phyloP scores from a whole-genome alignment of 345 rosid genomes.

The Diplotaxis tenuifolia region DNA sequence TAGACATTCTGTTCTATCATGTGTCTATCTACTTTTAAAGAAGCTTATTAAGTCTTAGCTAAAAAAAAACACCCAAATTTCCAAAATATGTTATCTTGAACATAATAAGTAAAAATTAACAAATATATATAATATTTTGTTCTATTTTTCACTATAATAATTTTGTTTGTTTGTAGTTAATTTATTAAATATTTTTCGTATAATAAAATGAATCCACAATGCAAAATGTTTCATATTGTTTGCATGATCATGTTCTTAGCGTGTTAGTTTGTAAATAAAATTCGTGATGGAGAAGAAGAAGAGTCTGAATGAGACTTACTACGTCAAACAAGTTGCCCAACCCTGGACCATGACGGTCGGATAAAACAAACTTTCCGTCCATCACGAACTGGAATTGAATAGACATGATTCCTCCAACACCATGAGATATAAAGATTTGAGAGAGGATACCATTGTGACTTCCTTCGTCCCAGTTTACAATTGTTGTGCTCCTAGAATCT shows the following conservation, averaged over 20 bases:
- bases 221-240: not conserved
- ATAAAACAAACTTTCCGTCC: slow-evolving; percentile 27
- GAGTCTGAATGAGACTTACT: slow-evolving; percentile 9
- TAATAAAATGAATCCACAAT: not conserved
- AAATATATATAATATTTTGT: too few species aligned
- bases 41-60: too few species aligned
- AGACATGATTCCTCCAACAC: slow-evolving; percentile 23
- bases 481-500: slow-evolving; percentile 30
- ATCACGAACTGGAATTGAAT: slow-evolving; percentile 28
- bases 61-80: too few species aligned
- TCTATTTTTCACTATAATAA: too few species aligned
- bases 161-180: too few species aligned
- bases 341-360: slow-evolving; percentile 27
- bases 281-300: not conserved
- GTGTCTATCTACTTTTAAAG: too few species aligned
- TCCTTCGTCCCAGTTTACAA: slow-evolving; percentile 33
- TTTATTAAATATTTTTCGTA: too few species aligned
- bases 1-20: not conserved
- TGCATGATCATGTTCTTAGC: not conserved
- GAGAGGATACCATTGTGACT: slow-evolving; percentile 24
- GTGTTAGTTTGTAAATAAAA: not conserved
- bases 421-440: slow-evolving; percentile 29
- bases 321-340: slow-evolving; percentile 36
- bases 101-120: too few species aligned
- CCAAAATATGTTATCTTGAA: too few species aligned